Evolutionary conservation across 306 rosid genomes (phyloP).

Genomic region (Cyclanthera cordifolia): DNA sequence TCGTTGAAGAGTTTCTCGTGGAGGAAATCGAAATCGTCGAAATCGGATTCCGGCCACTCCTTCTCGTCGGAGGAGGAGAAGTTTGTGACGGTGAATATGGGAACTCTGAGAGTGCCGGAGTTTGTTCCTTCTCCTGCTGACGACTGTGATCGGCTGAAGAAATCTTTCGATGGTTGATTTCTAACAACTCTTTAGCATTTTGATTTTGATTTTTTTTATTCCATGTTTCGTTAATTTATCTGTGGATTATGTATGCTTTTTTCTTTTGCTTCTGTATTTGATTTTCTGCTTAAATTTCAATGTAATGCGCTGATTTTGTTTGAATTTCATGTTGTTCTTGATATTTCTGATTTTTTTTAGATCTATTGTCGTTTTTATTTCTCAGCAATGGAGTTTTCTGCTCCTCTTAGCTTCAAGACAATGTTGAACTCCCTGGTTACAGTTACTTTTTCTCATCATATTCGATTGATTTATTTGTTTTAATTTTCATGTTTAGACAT

Average conservation of each 20-base stretch:
- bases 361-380: background rate
- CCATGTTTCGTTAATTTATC: background rate
- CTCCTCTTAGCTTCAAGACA: background rate
- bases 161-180: constrained; percentile 58
- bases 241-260: background rate
- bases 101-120: constrained; percentile 53
- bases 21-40: constrained; percentile 5
- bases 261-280: background rate
- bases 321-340: background rate
- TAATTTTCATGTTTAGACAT: background rate
- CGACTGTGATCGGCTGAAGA: constrained; percentile 53
- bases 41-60: constrained; percentile 12
- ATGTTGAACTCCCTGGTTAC: constrained; percentile 1
- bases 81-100: constrained; percentile 26
- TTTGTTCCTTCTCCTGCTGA: constrained; percentile 57
- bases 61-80: background rate
- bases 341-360: background rate
- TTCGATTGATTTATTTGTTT: background rate
- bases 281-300: background rate
- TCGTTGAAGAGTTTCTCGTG: constrained; percentile 6
- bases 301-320: background rate
- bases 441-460: background rate
- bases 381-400: background rate
- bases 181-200: constrained; percentile 3
- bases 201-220: background rate